Evolutionary conservation across 1,284 basidiomycete species (phyloP).

Genomic region (Porogramme epimiltina): DNA sequence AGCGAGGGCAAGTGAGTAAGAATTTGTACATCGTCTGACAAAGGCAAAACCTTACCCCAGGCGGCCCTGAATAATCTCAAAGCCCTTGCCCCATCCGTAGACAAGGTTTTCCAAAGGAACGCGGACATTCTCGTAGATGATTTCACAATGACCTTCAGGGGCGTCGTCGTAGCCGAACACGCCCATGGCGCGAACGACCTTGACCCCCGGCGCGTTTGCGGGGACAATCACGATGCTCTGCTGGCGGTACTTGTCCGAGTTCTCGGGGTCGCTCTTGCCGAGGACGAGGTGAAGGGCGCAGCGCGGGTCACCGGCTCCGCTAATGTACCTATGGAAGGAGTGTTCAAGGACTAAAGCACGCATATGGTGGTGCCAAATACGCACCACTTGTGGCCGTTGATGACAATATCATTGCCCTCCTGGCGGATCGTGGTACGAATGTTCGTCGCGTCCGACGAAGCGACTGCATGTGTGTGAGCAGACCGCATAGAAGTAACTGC

Average conservation of each 20-base stretch:
- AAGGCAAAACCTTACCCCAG: too few relatives aligned
- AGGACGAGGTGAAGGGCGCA: slow-evolving; percentile 91
- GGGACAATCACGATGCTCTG: slow-evolving; percentile 96
- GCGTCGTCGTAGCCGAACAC: slow-evolving; percentile 96
- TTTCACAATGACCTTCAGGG: slow-evolving; percentile 94
- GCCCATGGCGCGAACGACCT: slow-evolving; percentile 87
- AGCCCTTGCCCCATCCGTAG: slow-evolving; percentile 91
- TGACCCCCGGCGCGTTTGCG: slow-evolving; percentile 85
- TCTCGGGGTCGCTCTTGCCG: slow-evolving; percentile 85
- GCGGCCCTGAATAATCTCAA: slow-evolving; percentile 98
- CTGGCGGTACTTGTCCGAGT: slow-evolving; percentile 75
- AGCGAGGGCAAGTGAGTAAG: background rate
- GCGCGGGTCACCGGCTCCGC: slow-evolving; percentile 94
- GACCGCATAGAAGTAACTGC: background rate
- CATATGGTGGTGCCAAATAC: slow-evolving; percentile 5
- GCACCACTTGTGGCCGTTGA: slow-evolving; percentile 97
- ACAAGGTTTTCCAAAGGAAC: slow-evolving; percentile 85
- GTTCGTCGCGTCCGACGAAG: slow-evolving; percentile 96
- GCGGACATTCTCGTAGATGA: slow-evolving; percentile 93
- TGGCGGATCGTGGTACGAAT: slow-evolving; percentile 87
- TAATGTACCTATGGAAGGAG: slow-evolving; percentile 78
- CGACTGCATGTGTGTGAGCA: slow-evolving; percentile 52
- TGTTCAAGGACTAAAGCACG: background rate
- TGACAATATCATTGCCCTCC: slow-evolving; percentile 88
- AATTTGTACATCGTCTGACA: slow-evolving; percentile 23